Evolutionary conservation across 1,284 basidiomycete species (phyloP), one percentile per base, ranked within the genome.

Genomic region (Cyathus olla): DNA sequence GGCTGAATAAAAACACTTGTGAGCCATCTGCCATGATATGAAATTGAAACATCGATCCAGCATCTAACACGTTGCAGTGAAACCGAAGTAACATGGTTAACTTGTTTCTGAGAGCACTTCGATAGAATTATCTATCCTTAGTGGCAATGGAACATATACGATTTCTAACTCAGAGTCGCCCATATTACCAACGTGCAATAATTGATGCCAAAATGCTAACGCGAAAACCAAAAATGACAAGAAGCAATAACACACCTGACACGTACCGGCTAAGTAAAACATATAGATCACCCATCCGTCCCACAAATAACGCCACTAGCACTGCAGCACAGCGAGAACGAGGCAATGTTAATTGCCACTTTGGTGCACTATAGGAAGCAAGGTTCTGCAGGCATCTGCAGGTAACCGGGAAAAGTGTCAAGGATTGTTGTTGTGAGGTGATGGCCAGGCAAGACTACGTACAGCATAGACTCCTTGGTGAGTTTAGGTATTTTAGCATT

Each of bases 261-360:
- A 35, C 31, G 31, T 67, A 92, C 92, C 90, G 82, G 69, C 87
- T 93, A 21, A 96, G 83, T 3, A 96, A 72, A 1, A 96, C 94
- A 68, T 95, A 93, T 27, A 96, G 73, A 68, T 96, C 93, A 3
- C 94, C 94, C 52, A 85, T 83, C 6, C 94, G 81, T 0, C 95
- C 95, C 0, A 95, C 87, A 62, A 96, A 96, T 48, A 96, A 75
- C 10, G 92, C 91, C 1, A 95, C 90, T 6, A 94, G 83, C 0
- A 94, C 93, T 0, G 91, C 92, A 0, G 92, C 90, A 57, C 85
- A 84, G 42, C 85, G 77, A 11, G 86, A 84, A 11, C 86, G 82
- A 1, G 92, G 92, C 54, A 85, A 78, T 10, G 75, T 74, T 35
- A 87, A 73, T 22, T 66, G 71, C 5, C 72, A 76, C 51, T 80